Percentiles rank a stretch among this genome's conserved stretches.
Conservation (phyloP, 495 filamentous ascomycete species). For the Trichoderma gamsii region DNA sequence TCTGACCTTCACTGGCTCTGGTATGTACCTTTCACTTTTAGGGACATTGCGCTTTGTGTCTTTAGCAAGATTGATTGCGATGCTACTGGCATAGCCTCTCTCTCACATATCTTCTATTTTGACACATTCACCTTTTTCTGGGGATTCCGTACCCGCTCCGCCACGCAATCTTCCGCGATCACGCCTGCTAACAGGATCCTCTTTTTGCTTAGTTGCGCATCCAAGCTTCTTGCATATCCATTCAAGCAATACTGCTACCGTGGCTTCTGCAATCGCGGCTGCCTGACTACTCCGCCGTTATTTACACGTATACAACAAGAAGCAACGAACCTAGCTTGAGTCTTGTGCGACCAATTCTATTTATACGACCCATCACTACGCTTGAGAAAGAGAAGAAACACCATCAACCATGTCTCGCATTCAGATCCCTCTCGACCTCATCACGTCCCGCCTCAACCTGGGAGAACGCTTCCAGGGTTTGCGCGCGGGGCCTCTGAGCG, state of each 20-base stretch:
- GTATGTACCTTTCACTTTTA: not conserved
- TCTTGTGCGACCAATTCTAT: too few relatives aligned
- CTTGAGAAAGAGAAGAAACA: not conserved
- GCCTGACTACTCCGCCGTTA: not conserved
- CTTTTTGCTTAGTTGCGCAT: not conserved
- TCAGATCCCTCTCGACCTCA: conserved; percentile 80
- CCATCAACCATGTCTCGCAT: conserved; percentile 68
- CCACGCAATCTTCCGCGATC: not conserved
- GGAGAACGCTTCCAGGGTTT: conserved; percentile 66
- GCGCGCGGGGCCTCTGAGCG: conserved; percentile 65
- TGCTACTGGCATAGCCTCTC: not conserved
- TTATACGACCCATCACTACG: too few relatives aligned
- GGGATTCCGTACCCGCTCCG: not conserved
- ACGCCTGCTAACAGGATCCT: not conserved
- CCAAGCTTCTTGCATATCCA: not conserved
- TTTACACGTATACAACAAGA: not conserved
- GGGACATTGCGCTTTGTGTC: not conserved
- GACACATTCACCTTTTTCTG: not conserved
- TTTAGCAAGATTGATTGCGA: not conserved
- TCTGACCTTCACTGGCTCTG: not conserved
- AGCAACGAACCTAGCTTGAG: not conserved
- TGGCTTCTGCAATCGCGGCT: conserved; percentile 5
- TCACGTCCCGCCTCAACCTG: conserved; percentile 86
- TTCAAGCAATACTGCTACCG: not conserved
- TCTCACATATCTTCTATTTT: not conserved